Evolutionary conservation across 2,329 filamentous ascomycete genomes (phyloP).

Genomic region (Aspergillus clavatus): DNA sequence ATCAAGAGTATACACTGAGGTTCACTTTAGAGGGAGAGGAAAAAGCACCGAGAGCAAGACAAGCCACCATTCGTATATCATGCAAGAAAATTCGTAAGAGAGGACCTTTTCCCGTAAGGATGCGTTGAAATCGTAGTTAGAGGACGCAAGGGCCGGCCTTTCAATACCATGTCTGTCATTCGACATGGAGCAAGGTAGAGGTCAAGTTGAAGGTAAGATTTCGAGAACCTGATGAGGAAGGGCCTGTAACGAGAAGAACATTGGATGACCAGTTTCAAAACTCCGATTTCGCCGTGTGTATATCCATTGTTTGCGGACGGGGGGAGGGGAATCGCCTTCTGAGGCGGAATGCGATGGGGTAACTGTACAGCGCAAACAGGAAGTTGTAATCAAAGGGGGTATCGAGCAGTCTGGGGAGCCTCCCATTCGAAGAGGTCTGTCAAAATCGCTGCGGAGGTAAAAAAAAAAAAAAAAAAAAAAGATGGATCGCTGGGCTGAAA

Average conservation of each 20-base stretch:
- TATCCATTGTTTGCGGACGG: not conserved
- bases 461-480: no score
- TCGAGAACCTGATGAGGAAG: no score
- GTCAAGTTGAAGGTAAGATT: no score
- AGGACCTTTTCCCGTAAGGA: no score
- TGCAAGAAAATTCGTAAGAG: constrained; percentile 5
- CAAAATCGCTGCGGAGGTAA: not conserved
- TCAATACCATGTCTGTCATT: no score
- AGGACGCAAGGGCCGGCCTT: no score
- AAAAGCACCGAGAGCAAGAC: constrained; percentile 6
- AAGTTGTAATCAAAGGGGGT: constrained; percentile 23
- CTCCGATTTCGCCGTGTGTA: not conserved
- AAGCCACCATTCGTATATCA: constrained; percentile 1
- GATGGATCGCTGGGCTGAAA: not conserved
- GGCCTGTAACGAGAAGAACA: not conserved
- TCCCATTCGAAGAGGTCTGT: not conserved
- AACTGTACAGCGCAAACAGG: constrained; percentile 22
- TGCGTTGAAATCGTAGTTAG: no score
- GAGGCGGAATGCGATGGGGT: not conserved
- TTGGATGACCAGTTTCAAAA: no score
- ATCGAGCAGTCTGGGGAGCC: constrained; percentile 18
- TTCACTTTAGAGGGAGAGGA: constrained; percentile 12
- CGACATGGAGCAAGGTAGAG: no score
- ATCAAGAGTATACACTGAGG: constrained; percentile 26
- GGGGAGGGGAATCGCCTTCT: not conserved